Evolutionary conservation across 2,329 filamentous ascomycete species (phyloP), one percentile per base, ranked within the genome.

Genomic region (Fusarium miscanthi): DNA sequence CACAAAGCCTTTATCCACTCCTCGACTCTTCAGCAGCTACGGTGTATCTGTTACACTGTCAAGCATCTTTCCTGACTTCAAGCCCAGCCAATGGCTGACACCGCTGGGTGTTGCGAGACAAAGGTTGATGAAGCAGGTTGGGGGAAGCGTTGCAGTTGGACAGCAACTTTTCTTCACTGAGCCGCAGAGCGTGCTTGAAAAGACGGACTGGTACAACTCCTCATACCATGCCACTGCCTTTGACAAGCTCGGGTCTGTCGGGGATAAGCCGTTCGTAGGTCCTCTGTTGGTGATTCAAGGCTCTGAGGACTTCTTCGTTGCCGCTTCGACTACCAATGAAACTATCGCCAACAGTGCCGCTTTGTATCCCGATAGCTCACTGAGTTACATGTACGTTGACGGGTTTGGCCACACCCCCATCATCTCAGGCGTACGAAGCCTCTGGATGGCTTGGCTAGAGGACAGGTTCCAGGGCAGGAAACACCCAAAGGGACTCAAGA

Each of bases 61-160:
- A 1, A 64, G 49, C 3, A 57, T 74, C 38, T 76, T 71, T n/a
- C 46, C 45, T 0, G 43, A 54, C 14, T 76, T 75, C 46, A 46
- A 42, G 6, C 66, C 72, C 1, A 57, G 54, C 9, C 56, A 70
- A 13, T 76, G 74, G 74, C 27, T 76, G 4, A 64, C 59, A 0
- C 62, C 65, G 10, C 25, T 73, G 3, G 74, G 69, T 7, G 41
- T 74, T 9, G 58, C 35, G 2, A 61, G 72, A 6, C 41, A 42
- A 0, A 27, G 59, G 35, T n/a, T 74, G 19, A 33, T 66, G 19
- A 53, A 27, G 8, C n/a, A 72, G 6, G 40, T 71, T 6, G 31
- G 66, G 17, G 74, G 64, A 5, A 38, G 51, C 8, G 53, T 58
- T 13, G 11, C 35, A 19, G 40, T 31, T 2, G 35, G 57, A 4